Evolutionary conservation across 1,284 basidiomycete genomes (phyloP).

Genomic region (Trichosporon sp.): DNA sequence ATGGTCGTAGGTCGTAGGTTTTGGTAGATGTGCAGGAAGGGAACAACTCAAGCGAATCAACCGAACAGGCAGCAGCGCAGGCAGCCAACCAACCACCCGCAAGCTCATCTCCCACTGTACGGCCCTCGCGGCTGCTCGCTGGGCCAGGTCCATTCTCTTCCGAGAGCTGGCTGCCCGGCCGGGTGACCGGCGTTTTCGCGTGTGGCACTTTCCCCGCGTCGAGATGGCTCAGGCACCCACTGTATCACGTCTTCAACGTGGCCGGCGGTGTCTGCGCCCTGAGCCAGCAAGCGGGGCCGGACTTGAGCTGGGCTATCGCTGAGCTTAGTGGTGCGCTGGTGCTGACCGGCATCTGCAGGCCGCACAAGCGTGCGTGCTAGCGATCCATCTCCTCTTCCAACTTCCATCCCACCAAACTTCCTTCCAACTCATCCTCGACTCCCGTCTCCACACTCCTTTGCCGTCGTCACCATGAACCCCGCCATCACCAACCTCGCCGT

Average conservation of each 20-base stretch:
- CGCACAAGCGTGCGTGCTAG: neutral
- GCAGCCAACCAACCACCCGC: neutral
- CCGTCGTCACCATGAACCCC: slow-evolving; percentile 37
- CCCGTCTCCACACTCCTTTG: slow-evolving; percentile 1
- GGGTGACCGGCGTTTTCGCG: neutral
- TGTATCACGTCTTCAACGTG: neutral
- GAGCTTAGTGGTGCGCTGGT: neutral
- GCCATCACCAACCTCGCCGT: slow-evolving; percentile 66
- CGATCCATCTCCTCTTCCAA: slow-evolving; percentile 1
- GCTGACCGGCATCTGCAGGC: neutral
- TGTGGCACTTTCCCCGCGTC: neutral
- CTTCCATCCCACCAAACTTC: slow-evolving; percentile 9
- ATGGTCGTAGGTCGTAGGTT: slow-evolving; percentile 6
- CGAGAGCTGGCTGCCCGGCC: neutral
- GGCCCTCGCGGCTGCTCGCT: neutral
- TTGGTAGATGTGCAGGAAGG: slow-evolving; percentile 1
- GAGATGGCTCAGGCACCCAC: neutral
- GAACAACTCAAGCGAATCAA: neutral
- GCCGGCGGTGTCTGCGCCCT: neutral
- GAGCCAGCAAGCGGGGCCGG: neutral
- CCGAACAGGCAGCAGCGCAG: neutral
- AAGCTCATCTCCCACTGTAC: neutral
- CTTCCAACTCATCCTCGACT: neutral
- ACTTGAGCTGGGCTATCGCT: neutral
- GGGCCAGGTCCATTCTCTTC: neutral